phyloP scores from a whole-genome alignment of 2,329 filamentous ascomycete species.

The Myriosclerotinia duriaeana region DNA sequence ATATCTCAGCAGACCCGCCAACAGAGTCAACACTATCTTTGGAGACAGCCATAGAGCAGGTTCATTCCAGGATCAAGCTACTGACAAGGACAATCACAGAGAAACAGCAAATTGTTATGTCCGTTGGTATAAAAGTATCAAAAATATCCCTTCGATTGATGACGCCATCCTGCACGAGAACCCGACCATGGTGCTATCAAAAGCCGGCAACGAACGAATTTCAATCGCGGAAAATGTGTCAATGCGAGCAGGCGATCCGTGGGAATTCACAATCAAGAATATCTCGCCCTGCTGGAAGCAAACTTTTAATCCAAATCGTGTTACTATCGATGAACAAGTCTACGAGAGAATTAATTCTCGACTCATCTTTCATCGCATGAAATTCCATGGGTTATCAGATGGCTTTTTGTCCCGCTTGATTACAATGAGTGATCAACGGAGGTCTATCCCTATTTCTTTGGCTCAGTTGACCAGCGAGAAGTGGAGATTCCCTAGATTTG shows the following conservation, averaged over 20 bases:
- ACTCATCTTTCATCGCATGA: neutral
- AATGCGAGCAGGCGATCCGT: too few species aligned
- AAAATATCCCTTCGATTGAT: neutral
- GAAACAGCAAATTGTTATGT: too few species aligned
- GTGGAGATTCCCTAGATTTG: neutral
- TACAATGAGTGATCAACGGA: neutral
- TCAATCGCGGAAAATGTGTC: accelerated
- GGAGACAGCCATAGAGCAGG: too few species aligned
- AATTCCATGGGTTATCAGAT: neutral
- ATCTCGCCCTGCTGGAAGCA: too few species aligned
- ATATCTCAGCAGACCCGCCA: too few species aligned
- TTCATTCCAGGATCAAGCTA: neutral
- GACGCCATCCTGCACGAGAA: too few species aligned
- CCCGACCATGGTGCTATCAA: too few species aligned
- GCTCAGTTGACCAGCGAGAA: neutral
- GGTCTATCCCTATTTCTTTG: neutral
- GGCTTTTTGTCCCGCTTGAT: neutral
- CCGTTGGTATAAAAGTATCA: too few species aligned
- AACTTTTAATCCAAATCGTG: too few species aligned
- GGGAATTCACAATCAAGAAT: too few species aligned
- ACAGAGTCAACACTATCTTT: too few species aligned
- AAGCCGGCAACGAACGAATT: neutral
- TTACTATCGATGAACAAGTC: neutral
- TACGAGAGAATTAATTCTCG: neutral
- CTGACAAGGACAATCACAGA: too few species aligned